These are phyloP conservation scores for Penicillium polonicum DNA, from an alignment of 2,329 filamentous ascomycete species.

Conservation along the genomic window DNA sequence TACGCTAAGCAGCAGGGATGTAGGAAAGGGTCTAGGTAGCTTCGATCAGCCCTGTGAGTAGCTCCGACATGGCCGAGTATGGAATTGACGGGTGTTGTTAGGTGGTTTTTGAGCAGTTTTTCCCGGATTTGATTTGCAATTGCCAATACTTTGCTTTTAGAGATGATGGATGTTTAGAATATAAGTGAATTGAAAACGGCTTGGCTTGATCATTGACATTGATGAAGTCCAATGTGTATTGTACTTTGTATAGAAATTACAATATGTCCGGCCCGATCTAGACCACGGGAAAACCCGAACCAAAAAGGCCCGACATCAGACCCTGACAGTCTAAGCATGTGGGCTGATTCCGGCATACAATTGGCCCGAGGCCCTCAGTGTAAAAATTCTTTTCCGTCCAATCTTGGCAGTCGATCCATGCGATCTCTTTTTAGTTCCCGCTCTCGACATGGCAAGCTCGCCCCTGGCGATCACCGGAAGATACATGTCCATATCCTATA, in stretches of 20 bases:
- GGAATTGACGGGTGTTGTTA: too few species aligned
- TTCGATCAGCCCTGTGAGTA: background rate
- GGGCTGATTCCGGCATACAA: background rate
- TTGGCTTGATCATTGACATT: background rate
- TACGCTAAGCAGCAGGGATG: background rate
- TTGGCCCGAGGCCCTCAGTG: background rate
- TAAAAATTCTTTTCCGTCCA: background rate
- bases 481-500: background rate
- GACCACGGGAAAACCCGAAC: background rate
- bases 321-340: background rate
- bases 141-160: background rate
- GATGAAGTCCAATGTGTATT: background rate
- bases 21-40: background rate
- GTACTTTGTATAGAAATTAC: background rate
- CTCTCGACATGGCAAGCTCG: background rate
- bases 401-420: conserved; percentile 2
- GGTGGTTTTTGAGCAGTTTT: background rate
- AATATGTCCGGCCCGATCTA: background rate
- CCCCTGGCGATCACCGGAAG: conserved; percentile 14
- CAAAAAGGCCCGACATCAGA: background rate
- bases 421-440: conserved; percentile 10
- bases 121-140: background rate
- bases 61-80: background rate
- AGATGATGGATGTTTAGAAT: background rate
- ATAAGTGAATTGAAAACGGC: background rate